phyloP scores from a whole-genome alignment of 2,329 filamentous ascomycete species.

The Ascochyta lentis region DNA sequence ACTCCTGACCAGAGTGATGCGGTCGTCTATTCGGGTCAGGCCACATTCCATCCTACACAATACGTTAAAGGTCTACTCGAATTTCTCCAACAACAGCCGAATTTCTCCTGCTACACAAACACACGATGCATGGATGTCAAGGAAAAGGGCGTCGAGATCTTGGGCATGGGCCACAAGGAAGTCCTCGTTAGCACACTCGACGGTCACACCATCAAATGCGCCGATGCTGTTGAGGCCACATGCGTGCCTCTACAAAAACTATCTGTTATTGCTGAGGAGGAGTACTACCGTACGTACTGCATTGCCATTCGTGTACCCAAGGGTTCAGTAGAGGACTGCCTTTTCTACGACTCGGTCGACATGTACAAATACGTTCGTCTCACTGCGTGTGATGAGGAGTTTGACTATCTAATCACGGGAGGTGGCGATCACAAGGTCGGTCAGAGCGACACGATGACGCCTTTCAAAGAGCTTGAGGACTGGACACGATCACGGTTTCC shows the following conservation, averaged over 20 bases:
- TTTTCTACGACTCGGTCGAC: slow-evolving; percentile 63
- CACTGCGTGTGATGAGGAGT: slow-evolving; percentile 59
- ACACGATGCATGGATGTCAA: slow-evolving; percentile 58
- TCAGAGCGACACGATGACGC: slow-evolving; percentile 55
- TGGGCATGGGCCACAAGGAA: slow-evolving; percentile 55
- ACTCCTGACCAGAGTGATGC: slow-evolving; percentile 60
- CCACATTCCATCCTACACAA: slow-evolving; percentile 64
- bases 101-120: slow-evolving; percentile 61
- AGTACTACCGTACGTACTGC: slow-evolving; percentile 63
- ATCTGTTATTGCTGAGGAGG: slow-evolving; percentile 60
- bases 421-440: slow-evolving; percentile 67
- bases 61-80: slow-evolving; percentile 61
- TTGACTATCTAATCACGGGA: slow-evolving; percentile 64
- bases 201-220: slow-evolving; percentile 57
- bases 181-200: slow-evolving; percentile 57
- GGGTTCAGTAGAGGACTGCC: slow-evolving; percentile 59
- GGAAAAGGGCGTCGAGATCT: slow-evolving; percentile 57
- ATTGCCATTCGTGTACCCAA: slow-evolving; percentile 63
- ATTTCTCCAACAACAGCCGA: slow-evolving; percentile 59
- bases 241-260: slow-evolving; percentile 64
- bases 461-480: slow-evolving; percentile 59
- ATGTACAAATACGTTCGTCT: slow-evolving; percentile 63
- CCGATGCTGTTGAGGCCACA: slow-evolving; percentile 61
- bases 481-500: slow-evolving; percentile 64
- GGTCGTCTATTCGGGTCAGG: slow-evolving; percentile 57